phyloP scores from a whole-genome alignment of 352 stramenopile genomes.

The Pythium guiyangense region DNA sequence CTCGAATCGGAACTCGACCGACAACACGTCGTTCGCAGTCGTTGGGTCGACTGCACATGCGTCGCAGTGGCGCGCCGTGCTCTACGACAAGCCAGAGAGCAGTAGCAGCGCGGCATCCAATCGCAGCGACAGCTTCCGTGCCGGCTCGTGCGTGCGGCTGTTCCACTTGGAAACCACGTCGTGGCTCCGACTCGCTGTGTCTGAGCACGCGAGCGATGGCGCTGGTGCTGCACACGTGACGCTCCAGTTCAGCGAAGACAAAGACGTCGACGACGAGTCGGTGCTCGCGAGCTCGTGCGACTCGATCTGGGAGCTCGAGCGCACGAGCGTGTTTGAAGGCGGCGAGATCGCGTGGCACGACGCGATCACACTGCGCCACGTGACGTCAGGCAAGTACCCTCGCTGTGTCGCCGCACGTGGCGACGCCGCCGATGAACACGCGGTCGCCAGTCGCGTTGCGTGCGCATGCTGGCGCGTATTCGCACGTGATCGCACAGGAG shows the following conservation, averaged over 20 bases:
- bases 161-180: constrained; percentile 65
- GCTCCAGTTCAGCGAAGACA: constrained; percentile 47
- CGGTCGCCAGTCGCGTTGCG: constrained; percentile 18
- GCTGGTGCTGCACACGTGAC: constrained; percentile 18
- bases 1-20: constrained; percentile 41
- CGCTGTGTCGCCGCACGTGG: constrained; percentile 17
- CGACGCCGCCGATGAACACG: constrained; percentile 13
- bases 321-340: constrained; percentile 40
- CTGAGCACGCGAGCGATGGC: background rate
- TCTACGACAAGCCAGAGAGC: constrained; percentile 37
- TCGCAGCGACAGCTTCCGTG: constrained; percentile 25
- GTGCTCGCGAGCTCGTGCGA: constrained; percentile 33
- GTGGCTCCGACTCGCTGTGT: constrained; percentile 40
- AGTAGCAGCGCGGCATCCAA: constrained; percentile 13
- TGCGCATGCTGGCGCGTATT: constrained; percentile 14
- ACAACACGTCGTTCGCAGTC: constrained; percentile 27
- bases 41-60: constrained; percentile 55
- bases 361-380: constrained; percentile 41
- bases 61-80: constrained; percentile 50
- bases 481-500: constrained; percentile 29
- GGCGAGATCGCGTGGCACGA: constrained; percentile 54
- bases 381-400: constrained; percentile 58
- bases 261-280: constrained; percentile 24
- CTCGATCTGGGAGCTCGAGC: constrained; percentile 63
- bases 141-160: constrained; percentile 51